phyloP scores from a whole-genome alignment of 805 yeast genomes.

The Candida schatavii region DNA sequence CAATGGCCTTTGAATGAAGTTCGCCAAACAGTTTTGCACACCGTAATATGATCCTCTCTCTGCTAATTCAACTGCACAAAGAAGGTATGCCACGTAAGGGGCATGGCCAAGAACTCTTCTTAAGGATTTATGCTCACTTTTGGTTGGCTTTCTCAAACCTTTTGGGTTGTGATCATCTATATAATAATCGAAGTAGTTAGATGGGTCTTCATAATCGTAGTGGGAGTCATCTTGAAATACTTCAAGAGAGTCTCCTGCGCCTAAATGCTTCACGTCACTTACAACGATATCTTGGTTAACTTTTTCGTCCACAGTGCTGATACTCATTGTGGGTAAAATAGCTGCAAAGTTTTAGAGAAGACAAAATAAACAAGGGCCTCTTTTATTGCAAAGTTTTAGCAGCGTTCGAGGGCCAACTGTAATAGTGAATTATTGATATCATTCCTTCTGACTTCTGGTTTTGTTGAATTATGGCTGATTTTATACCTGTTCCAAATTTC shows the following conservation, averaged over 20 bases:
- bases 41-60: constrained; percentile 58
- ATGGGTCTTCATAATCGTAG: constrained; percentile 21
- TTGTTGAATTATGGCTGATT: no score
- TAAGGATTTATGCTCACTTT: constrained; percentile 20
- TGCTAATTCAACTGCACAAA: constrained; percentile 51
- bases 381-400: no score
- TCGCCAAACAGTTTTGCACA: constrained; percentile 40
- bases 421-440: no score
- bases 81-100: constrained; percentile 47
- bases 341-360: no score
- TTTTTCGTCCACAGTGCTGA: not conserved
- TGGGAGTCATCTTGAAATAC: not conserved
- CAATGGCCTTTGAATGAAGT: constrained; percentile 51
- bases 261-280: not conserved
- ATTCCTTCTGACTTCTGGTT: no score
- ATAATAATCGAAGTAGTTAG: constrained; percentile 19
- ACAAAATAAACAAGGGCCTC: no score
- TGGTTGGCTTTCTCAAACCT: constrained; percentile 37
- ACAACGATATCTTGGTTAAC: not conserved
- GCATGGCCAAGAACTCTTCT: constrained; percentile 45
- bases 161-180: constrained; percentile 34
- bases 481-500: no score
- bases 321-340: not conserved
- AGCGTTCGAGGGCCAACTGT: no score
- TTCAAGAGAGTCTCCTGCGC: not conserved